phyloP scores from a whole-genome alignment of 306 rosid species.

The Medicago arabica region DNA sequence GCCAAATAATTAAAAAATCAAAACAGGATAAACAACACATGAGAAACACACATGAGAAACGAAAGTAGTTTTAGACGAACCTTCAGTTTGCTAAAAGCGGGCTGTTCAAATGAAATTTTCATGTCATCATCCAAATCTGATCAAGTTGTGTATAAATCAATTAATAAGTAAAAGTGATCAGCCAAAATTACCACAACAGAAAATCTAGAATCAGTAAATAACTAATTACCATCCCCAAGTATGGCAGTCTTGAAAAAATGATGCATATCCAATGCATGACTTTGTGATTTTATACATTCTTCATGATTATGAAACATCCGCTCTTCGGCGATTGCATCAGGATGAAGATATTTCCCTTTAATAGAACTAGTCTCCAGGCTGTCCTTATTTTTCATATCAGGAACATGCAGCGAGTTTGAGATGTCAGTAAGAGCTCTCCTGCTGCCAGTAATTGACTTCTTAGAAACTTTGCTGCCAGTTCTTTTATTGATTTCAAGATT shows the following conservation, averaged over 20 bases:
- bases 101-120: constrained; percentile 39
- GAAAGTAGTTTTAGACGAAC: constrained; percentile 37
- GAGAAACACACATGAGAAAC: constrained; percentile 5
- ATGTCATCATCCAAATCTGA: constrained; percentile 45
- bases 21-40: background rate
- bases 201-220: background rate
- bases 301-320: constrained; percentile 56
- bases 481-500: constrained; percentile 34
- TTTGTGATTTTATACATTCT: constrained; percentile 57
- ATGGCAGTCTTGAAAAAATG: constrained; percentile 52
- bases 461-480: constrained; percentile 46
- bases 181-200: background rate
- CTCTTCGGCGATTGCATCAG: constrained; percentile 56
- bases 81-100: constrained; percentile 43
- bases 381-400: constrained; percentile 43
- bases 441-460: constrained; percentile 46
- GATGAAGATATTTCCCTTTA: constrained; percentile 30
- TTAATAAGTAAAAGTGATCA: background rate
- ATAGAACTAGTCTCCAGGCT: constrained; percentile 32
- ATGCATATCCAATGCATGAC: constrained; percentile 33
- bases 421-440: constrained; percentile 72
- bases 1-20: background rate
- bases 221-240: constrained; percentile 55
- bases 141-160: constrained; percentile 9
- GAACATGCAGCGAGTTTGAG: constrained; percentile 57